Base-by-base conservation (phyloP, 805 yeast species). In the Lipomyces oligophaga region DNA sequence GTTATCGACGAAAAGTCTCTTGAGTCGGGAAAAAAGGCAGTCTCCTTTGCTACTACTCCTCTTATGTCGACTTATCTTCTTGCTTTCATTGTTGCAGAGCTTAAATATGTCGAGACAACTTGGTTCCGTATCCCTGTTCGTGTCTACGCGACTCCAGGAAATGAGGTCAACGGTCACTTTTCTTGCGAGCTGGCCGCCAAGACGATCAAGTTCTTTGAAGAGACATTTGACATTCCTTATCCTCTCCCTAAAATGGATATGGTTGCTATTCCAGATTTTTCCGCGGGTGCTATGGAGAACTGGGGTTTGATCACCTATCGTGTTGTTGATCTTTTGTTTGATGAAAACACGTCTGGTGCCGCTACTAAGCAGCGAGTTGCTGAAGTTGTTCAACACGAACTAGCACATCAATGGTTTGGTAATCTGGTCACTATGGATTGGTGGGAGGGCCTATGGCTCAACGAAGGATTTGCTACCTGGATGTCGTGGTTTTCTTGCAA, bases 361-460 rank as follows among this genome's bases (percentile, higher is more conserved):
- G 71, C 66, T 58, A 76, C 74, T 65, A 77, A 81, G 63, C 79
- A 80, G 63, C 81, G 82, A 52, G 93, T 85, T 25, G 58, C 58
- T 34, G 58, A 84, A 60, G 94, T 85, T 27, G 83, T 85, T 36
- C 85, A 82, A 70, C 95, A 85, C 69, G 95, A 85, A 69, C 75
- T 85, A 69, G 93, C 94, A 40, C 95, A 85, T 67, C 95, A 85
- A 71, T 85, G 95, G 95, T 85, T 85, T 60, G 95, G 95, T 63
- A 82, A 85, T 67, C 73, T 85, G 67, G 94, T 85, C 50, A 85
- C 95, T 44, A 85, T 85, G 94, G 89, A 84, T 62, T 85, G 86
- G 82, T 85, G 95, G 95, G 86, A 83, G 66, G 90, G 86, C 56
- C 75, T 85, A 60, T 85, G 93, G 90, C 75, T 85, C 59, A 85